A percentile compares a stretch with the other conserved stretches of the same genome.
Conservation (phyloP, 805 yeast genomes). For the Candida glaebosa region DNA sequence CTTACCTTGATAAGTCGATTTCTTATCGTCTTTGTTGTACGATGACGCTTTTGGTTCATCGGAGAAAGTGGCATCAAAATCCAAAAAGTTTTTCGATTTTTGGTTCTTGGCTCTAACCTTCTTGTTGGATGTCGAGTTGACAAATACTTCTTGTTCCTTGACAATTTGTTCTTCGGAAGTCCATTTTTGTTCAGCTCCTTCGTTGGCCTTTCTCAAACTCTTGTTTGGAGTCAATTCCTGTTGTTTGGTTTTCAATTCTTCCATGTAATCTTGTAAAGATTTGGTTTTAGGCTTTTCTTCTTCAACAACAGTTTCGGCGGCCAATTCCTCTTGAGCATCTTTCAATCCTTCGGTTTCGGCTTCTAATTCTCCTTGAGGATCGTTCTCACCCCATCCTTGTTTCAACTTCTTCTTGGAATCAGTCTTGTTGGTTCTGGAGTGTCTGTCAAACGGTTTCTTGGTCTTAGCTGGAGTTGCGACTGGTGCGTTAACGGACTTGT, state of each 20-base stretch:
- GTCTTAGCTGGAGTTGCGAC: constrained; percentile 50
- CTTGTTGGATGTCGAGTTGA: constrained; percentile 63
- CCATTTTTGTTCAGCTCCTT: constrained; percentile 54
- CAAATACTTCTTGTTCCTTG: constrained; percentile 60
- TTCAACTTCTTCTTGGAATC: constrained; percentile 82
- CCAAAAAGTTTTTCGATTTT: constrained; percentile 79
- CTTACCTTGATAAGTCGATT: constrained; percentile 13
- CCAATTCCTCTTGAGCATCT: constrained; percentile 39
- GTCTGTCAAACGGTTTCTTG: constrained; percentile 75
- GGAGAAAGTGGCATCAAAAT: constrained; percentile 68
- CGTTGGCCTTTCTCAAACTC: constrained; percentile 50
- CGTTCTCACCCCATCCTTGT: constrained; percentile 87
- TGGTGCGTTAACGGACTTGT: constrained; percentile 63
- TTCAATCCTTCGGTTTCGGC: constrained; percentile 53
- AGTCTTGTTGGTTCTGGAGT: constrained; percentile 75
- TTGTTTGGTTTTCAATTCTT: constrained; percentile 53
- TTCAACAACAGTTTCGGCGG: constrained; percentile 43
- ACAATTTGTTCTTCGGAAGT: constrained; percentile 53
- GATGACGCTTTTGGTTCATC: constrained; percentile 45
- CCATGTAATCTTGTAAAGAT: constrained; percentile 85
- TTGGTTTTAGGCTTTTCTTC: constrained; percentile 52
- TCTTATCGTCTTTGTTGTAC: constrained; percentile 20
- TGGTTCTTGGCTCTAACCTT: constrained; percentile 65
- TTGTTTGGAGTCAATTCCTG: constrained; percentile 35
- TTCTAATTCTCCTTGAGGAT: constrained; percentile 57